Evolutionary conservation across 805 yeast species (phyloP), one percentile per base, ranked within the genome.

Genomic region (Vanderwaltozyma yarrowii): DNA sequence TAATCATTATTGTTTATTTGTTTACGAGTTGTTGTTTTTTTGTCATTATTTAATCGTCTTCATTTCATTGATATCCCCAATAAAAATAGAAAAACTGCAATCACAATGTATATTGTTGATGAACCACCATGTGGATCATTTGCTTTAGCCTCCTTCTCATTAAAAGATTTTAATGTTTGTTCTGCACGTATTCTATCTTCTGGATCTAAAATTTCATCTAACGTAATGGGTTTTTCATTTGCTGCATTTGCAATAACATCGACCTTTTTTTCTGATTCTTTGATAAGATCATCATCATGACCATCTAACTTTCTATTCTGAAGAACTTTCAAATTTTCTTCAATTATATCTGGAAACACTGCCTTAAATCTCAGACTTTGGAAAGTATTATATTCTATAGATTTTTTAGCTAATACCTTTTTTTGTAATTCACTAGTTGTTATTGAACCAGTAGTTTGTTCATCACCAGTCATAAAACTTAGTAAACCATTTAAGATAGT

Each of bases 401-500:
- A 76, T 30, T 69, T 71, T 21, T 50, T 58, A 3, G 95, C 94
- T 41, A 73, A 65, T 33, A 62, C 62, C 24, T 62, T 63, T 65
- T 78, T 80, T 19, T 71, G 71, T 14, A 61, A 64, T 14, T 73
- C 81, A 10, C 80, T 70, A 1, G 95, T 75, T 8, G 61, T 65
- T 11, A 87, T 75, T 8, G 89, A 77, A 0, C 96, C 96, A 0
- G 95, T 80, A 2, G 96, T 84, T 19, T 72, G 64, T 48, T 88
- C 96, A 42, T 74, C 74, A 9, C 92, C 80, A 1, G 94, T 85
- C 97, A 88, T 88, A 53, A 88, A 88, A 56, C 95, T 84, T 46
- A 88, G 65, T 27, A 88, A 65, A 0, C 96, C 97, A 10, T 78
- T 83, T 49, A 88, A 67, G 16, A 88, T 88, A 0, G 96, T 87